Evolutionary conservation across 1,139 yeast genomes (phyloP), one percentile per base, ranked within the genome.

Genomic region (Yamadazyma aaseri): DNA sequence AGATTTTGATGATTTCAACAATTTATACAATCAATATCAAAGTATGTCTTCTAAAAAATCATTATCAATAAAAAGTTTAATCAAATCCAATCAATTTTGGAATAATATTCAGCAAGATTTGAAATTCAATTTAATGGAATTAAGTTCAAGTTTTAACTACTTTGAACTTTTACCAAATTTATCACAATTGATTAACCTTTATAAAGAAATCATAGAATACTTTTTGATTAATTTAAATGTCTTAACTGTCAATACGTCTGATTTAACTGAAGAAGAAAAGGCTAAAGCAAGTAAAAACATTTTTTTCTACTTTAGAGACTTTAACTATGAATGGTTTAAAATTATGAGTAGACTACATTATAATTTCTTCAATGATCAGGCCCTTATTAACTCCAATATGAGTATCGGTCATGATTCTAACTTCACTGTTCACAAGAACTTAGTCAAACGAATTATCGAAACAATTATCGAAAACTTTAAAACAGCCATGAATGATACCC

Each of bases 91-190:
- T 12, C 57, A 52, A 31, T 60, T 63, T 36, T 63, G 68, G 68
- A 57, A 60, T 39, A 49, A 53, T 33, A 51, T 63, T 20, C 61
- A 60, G 34, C 65, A 62, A 38, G 69, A 63, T 39, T 36, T 63
- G 31, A 60, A 56, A 36, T 50, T 47, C 29, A 58, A 53, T 23
- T 46, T 51, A 17, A 46, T 50, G 41, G 53, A 51, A 33, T 32
- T 49, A 40, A 42, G 49, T 13, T 36, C 44, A 3, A 38, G 34
- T 6, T 32, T 47, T 16, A 47, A 55, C 31, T 55, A 51, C 40
- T 56, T 53, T 38, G 62, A 56, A 12, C 39, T 50, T 28, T 45
- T 66, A 29, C 73, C 73, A 2, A 46, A 55, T n/a, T 44, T 59
- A 23, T 40, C 42, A 20, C 54, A 53, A 27, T 41, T 57, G 25